phyloP scores from a whole-genome alignment of 2,329 filamentous ascomycete species.

The Ambrosiella xylebori region DNA sequence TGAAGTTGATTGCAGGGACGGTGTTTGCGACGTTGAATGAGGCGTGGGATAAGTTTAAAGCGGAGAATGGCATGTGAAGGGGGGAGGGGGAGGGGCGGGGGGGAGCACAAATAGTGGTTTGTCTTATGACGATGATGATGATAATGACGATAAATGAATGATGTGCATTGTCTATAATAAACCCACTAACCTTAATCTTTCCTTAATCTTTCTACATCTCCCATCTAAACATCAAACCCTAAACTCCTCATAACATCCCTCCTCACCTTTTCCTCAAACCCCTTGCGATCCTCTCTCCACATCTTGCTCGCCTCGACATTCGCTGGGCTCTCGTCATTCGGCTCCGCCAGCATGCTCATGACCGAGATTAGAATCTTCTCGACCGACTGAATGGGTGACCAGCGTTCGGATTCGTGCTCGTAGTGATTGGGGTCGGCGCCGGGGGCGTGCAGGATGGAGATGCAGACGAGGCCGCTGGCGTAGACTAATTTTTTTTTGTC shows the following conservation, averaged over 20 bases:
- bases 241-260: conserved; percentile 65
- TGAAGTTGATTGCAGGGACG: conserved; percentile 45
- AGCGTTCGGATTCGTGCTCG: conserved; percentile 86
- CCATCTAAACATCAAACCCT: conserved; percentile 32
- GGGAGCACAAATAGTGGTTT: no score
- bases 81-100: not conserved
- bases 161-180: not conserved
- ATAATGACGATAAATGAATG: not conserved
- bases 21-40: conserved; percentile 55
- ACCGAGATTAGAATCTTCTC: conserved; percentile 95
- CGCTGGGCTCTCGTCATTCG: conserved; percentile 90
- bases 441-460: conserved; percentile 91
- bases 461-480: conserved; percentile 80
- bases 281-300: conserved; percentile 70
- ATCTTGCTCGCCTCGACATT: conserved; percentile 94
- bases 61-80: conserved; percentile 44
- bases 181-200: not conserved
- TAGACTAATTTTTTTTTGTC: conserved; percentile 46
- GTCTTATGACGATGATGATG: not conserved
- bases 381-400: conserved; percentile 91
- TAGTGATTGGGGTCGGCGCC: conserved; percentile 98
- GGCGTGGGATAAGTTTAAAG: conserved; percentile 57
- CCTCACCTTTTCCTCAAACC: conserved; percentile 76
- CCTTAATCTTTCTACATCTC: not conserved
- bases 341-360: conserved; percentile 96